These are phyloP conservation scores for Brachypodium distachyon DNA, from an alignment of 202 grass and related monocot species.

Conservation along the genomic window DNA sequence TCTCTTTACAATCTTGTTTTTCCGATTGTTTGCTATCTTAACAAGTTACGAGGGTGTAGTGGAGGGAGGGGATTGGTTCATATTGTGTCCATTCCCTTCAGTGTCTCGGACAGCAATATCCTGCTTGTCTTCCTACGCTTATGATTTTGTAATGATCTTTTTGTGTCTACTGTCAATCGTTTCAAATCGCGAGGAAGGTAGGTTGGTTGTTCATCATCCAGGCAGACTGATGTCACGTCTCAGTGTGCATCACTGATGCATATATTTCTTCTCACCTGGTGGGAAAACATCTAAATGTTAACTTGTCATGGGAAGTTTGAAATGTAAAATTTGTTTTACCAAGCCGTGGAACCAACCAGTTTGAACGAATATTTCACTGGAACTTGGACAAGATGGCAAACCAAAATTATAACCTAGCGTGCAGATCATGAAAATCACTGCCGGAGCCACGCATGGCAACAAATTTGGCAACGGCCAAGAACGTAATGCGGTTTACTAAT, in stretches of 20 bases:
- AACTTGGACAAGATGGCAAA: too few species aligned
- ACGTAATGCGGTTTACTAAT: too few species aligned
- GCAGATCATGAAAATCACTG: too few species aligned
- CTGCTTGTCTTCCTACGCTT: not conserved
- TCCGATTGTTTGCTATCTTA: not conserved
- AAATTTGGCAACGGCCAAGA: too few species aligned
- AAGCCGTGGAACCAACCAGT: too few species aligned
- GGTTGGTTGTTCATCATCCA: slow-evolving; percentile 20
- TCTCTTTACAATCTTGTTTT: not conserved
- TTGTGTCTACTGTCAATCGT: not conserved
- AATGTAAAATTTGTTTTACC: too few species aligned
- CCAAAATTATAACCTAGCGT: too few species aligned
- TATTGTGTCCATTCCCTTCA: not conserved
- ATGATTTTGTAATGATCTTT: not conserved
- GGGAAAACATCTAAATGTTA: too few species aligned
- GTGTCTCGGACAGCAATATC: not conserved
- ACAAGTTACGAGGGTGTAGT: not conserved
- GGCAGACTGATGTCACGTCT: slow-evolving; percentile 7
- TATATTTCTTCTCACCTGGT: not conserved
- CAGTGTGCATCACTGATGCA: slow-evolving; percentile 28
- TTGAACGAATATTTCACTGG: too few species aligned
- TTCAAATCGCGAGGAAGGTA: slow-evolving; percentile 8
- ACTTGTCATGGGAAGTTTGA: too few species aligned
- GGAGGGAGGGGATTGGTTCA: not conserved
- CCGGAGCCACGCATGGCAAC: too few species aligned